A percentile compares a stretch with the other conserved stretches of the same genome.
phyloP scores from a whole-genome alignment of 139 green algal genomes.

The Haematococcus sp. region DNA sequence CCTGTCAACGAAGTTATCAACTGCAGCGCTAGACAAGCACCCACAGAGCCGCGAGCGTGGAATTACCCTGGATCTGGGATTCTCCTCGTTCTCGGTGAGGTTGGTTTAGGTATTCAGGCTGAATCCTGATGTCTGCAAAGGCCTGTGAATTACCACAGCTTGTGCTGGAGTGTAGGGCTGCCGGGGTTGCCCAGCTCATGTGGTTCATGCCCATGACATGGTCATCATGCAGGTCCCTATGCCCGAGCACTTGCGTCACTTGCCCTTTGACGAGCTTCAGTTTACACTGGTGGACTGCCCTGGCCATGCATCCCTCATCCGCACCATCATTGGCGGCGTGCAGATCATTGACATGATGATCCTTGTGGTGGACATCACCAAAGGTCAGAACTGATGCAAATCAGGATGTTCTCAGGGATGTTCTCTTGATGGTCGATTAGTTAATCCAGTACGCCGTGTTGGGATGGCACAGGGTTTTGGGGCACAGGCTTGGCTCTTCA shows the following conservation, averaged over 20 bases:
- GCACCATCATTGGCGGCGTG: constrained; percentile 90
- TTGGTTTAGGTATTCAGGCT: background rate
- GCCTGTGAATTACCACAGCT: no score
- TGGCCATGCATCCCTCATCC: constrained; percentile 94
- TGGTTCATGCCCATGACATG: background rate
- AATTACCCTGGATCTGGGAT: constrained; percentile 97
- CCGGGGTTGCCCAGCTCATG: no score
- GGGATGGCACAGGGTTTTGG: no score
- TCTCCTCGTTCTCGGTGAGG: constrained; percentile 84
- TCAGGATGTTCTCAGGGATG: no score
- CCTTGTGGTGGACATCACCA: constrained; percentile 92
- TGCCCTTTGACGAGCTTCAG: constrained; percentile 58
- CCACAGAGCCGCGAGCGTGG: constrained; percentile 91
- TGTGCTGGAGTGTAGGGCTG: no score
- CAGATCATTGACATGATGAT: constrained; percentile 98
- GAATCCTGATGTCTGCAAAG: no score
- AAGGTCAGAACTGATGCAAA: constrained; percentile 56
- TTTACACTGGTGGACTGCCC: constrained; percentile 98
- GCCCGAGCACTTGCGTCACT: constrained; percentile 33
- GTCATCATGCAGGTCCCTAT: constrained; percentile 33
- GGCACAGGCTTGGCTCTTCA: no score
- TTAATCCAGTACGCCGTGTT: no score
- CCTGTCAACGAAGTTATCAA: constrained; percentile 88
- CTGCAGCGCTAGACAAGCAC: constrained; percentile 94
- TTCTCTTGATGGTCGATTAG: no score